Percentiles rank a stretch among this genome's conserved stretches.
Conservation (phyloP, 176 grass and related monocot genomes). For the Calamus simplicifolius region DNA sequence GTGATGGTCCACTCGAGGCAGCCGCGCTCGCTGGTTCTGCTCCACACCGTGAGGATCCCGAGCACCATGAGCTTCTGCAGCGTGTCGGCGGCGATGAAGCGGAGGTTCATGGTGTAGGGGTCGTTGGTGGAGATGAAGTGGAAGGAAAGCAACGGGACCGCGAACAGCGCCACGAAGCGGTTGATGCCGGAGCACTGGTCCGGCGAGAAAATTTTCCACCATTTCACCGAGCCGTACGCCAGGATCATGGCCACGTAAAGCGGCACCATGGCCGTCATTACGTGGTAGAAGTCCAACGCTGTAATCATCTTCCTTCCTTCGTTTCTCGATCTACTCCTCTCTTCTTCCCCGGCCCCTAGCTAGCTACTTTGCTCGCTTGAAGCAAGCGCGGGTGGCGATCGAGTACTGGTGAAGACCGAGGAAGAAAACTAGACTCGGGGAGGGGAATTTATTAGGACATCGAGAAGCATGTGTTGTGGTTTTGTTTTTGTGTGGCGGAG, state of each 20-base stretch:
- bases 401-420: neutral
- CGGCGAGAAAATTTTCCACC: slow-evolving; percentile 97
- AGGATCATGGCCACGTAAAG: slow-evolving; percentile 98
- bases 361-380: neutral
- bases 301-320: slow-evolving; percentile 62
- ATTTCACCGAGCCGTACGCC: slow-evolving; percentile 89
- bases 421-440: neutral
- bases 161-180: slow-evolving; percentile 97
- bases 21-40: slow-evolving; percentile 48
- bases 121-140: slow-evolving; percentile 98
- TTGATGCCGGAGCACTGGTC: slow-evolving; percentile 99
- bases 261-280: slow-evolving; percentile 99
- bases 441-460: slow-evolving; percentile 5
- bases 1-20: slow-evolving; percentile 99
- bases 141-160: slow-evolving; percentile 94
- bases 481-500: slow-evolving; percentile 54
- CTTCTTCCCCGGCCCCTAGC: too few species aligned
- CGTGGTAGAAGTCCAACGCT: slow-evolving; percentile 71
- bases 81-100: slow-evolving; percentile 96
- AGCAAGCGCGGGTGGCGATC: neutral
- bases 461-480: slow-evolving; percentile 56
- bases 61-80: slow-evolving; percentile 97
- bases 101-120: slow-evolving; percentile 93
- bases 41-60: slow-evolving; percentile 58
- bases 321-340: too few species aligned